Evolutionary conservation across 2,329 filamentous ascomycete species (phyloP).

Genomic region (Cladorrhinum sp.): DNA sequence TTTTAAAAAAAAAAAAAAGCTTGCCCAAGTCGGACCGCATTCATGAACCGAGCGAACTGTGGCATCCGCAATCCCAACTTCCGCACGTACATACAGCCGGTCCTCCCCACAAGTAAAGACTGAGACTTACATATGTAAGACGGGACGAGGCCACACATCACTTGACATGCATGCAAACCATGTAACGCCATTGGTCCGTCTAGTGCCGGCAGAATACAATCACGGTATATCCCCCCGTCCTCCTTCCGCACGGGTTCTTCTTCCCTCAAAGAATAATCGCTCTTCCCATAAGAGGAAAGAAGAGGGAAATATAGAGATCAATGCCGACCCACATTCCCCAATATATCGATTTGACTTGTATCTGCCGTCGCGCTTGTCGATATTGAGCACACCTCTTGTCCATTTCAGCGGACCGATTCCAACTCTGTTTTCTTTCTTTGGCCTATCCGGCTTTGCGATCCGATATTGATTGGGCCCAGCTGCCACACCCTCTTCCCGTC

Average conservation of each 20-base stretch:
- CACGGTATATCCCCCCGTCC: not conserved
- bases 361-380: not conserved
- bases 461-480: not conserved
- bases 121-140: not conserved
- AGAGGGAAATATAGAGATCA: conserved; percentile 10
- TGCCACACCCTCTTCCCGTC: not conserved
- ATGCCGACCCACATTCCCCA: conserved; percentile 9
- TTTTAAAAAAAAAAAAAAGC: too few species aligned
- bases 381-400: not conserved
- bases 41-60: too few species aligned
- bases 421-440: not conserved
- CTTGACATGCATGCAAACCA: not conserved
- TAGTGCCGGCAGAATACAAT: conserved; percentile 12
- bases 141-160: not conserved
- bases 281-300: not conserved
- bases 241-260: not conserved
- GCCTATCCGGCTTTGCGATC: not conserved
- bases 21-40: not conserved
- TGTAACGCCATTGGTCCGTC: conserved; percentile 5
- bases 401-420: not conserved
- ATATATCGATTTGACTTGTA: not conserved
- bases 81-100: not conserved
- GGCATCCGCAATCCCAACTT: not conserved
- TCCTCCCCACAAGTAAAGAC: too few species aligned
- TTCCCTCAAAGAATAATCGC: not conserved